Percentiles rank a stretch among this genome's conserved stretches.
phyloP scores from a whole-genome alignment of 352 stramenopile genomes.

The Pythium pyrilobum region DNA sequence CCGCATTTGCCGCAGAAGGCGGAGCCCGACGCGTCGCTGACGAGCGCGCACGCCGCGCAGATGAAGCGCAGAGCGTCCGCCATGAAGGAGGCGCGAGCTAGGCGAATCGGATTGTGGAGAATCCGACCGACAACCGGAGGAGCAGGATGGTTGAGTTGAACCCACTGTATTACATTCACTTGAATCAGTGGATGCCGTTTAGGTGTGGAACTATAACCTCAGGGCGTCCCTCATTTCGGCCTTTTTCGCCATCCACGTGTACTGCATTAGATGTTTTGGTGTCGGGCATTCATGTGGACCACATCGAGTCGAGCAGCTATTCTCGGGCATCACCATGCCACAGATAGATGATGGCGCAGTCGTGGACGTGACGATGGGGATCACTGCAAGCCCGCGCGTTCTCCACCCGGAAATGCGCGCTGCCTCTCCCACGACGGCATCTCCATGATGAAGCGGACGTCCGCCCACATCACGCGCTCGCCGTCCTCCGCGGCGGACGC shows the following conservation, averaged over 20 bases:
- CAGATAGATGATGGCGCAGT: too few species aligned
- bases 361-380: too few species aligned
- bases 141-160: neutral
- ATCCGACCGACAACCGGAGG: too few species aligned
- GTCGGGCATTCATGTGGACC: neutral
- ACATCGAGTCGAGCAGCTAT: neutral
- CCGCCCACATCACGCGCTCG: conserved; percentile 1
- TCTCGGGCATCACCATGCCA: too few species aligned
- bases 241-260: too few species aligned
- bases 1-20: conserved; percentile 36
- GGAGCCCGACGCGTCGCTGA: neutral
- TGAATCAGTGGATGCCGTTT: too few species aligned
- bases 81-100: neutral
- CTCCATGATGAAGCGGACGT: conserved; percentile 11
- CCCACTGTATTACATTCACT: neutral
- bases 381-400: too few species aligned
- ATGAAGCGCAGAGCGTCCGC: conserved; percentile 17
- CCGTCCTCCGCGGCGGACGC: neutral
- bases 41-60: conserved; percentile 18
- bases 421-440: too few species aligned
- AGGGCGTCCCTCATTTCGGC: neutral
- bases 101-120: neutral
- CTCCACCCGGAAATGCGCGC: too few species aligned
- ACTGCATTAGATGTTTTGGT: too few species aligned
- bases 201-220: too few species aligned